A percentile compares a stretch with the other conserved stretches of the same genome.
phyloP scores from a whole-genome alignment of 148 eudicot species.

The Simmondsia chinensis region DNA sequence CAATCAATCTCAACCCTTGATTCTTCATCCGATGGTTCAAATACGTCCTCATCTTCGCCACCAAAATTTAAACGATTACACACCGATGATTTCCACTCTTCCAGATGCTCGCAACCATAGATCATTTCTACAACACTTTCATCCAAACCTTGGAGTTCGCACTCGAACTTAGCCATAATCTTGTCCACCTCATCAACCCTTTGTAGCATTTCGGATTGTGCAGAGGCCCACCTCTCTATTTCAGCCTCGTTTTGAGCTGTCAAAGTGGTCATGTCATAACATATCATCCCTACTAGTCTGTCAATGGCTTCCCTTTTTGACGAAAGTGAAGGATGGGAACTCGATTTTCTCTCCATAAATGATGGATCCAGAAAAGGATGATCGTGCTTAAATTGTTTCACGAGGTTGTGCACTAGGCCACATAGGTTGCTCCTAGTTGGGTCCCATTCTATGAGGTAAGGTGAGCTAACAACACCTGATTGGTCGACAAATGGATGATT shows the following conservation, averaged over 20 bases:
- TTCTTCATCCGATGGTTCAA: constrained; percentile 22
- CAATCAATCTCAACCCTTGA: constrained; percentile 19
- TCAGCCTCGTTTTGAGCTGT: constrained; percentile 9
- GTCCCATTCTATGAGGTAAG: constrained; percentile 26
- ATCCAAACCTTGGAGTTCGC: constrained; percentile 15
- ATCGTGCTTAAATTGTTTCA: constrained; percentile 17
- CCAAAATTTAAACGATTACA: background rate
- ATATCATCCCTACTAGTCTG: constrained; percentile 13
- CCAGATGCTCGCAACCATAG: constrained; percentile 18
- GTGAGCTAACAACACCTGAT: constrained; percentile 23
- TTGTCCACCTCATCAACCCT: constrained; percentile 5
- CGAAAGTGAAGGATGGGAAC: constrained; percentile 5
- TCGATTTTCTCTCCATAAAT: background rate
- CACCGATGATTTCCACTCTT: constrained; percentile 16
- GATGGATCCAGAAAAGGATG: constrained; percentile 27
- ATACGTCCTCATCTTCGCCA: constrained; percentile 10
- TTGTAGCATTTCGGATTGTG: background rate
- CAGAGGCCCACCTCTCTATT: constrained; percentile 5
- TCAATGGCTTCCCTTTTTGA: constrained; percentile 31
- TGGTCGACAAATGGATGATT: constrained; percentile 29
- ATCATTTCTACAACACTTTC: constrained; percentile 11
- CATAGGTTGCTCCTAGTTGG: constrained; percentile 14
- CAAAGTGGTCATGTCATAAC: constrained; percentile 12
- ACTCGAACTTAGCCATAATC: constrained; percentile 6
- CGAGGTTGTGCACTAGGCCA: constrained; percentile 23